These are phyloP conservation scores for Trypanosoma theileri DNA, from an alignment of 208 protist species.

Conservation along the genomic window DNA sequence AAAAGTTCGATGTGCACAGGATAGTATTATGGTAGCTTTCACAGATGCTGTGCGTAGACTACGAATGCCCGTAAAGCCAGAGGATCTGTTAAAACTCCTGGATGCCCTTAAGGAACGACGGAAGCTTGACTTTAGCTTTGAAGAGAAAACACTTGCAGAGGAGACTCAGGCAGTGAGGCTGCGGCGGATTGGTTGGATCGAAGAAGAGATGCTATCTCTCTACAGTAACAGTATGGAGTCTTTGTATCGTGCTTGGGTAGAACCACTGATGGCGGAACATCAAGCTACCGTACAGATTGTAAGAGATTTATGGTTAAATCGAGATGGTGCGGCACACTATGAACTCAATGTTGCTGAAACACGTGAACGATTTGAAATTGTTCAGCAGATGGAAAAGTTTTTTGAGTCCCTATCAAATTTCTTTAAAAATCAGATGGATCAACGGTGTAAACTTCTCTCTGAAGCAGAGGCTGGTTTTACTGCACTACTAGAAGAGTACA, in stretches of 20 bases:
- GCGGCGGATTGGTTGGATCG: slow-evolving; percentile 53
- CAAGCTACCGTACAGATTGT: slow-evolving; percentile 35
- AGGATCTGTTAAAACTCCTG: slow-evolving; percentile 17
- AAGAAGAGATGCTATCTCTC: slow-evolving; percentile 41
- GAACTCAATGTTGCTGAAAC: slow-evolving; percentile 45
- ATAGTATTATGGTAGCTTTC: slow-evolving; percentile 20
- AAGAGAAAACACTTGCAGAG: slow-evolving; percentile 14
- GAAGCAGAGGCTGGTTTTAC: slow-evolving; percentile 16
- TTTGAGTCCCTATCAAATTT: slow-evolving; percentile 33
- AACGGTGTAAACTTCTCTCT: slow-evolving; percentile 18
- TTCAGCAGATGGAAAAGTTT: slow-evolving; percentile 37
- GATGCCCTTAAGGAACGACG: slow-evolving; percentile 18
- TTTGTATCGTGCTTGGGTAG: slow-evolving; percentile 47
- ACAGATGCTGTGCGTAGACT: slow-evolving; percentile 17
- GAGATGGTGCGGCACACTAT: slow-evolving; percentile 44
- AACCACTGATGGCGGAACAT: slow-evolving; percentile 41
- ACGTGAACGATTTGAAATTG: slow-evolving; percentile 38
- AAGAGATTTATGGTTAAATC: slow-evolving; percentile 35
- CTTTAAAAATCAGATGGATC: slow-evolving; percentile 10
- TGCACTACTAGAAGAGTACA: slow-evolving; percentile 16
- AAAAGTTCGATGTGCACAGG: slow-evolving; percentile 35
- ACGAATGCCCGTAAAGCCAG: slow-evolving; percentile 12
- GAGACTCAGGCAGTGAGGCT: slow-evolving; percentile 17
- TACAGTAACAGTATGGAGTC: slow-evolving; percentile 36
- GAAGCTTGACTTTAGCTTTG: slow-evolving; percentile 31